phyloP scores from a whole-genome alignment of 1,139 yeast species.

The Trichomonascaceae sp. region DNA sequence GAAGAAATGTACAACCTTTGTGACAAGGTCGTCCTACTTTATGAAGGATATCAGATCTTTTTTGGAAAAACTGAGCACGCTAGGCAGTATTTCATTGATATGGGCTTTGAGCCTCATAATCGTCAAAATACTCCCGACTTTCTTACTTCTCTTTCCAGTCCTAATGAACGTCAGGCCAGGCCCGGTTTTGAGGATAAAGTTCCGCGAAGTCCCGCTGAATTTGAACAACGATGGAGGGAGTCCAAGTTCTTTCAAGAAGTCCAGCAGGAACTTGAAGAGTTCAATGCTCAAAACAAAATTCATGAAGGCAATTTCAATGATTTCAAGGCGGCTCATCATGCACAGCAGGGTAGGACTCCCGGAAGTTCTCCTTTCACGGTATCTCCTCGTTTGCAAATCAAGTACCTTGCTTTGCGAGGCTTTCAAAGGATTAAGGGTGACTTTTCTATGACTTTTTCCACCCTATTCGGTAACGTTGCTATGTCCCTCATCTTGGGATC shows the following conservation, averaged over 20 bases:
- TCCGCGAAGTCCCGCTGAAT: constrained; percentile 53
- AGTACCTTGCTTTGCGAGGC: constrained; percentile 42
- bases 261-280: constrained; percentile 39
- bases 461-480: constrained; percentile 43
- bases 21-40: constrained; percentile 59
- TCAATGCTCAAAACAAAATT: constrained; percentile 27
- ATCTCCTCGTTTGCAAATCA: constrained; percentile 43
- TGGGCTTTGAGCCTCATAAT: constrained; percentile 58
- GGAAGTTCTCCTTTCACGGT: constrained; percentile 42
- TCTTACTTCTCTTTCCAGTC: constrained; percentile 61
- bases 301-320: neutral
- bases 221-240: constrained; percentile 48
- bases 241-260: constrained; percentile 45
- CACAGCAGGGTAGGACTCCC: constrained; percentile 36
- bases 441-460: constrained; percentile 45
- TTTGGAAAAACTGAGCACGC: constrained; percentile 54
- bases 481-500: constrained; percentile 54
- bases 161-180: constrained; percentile 41
- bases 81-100: constrained; percentile 45
- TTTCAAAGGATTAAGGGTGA: constrained; percentile 54
- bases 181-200: constrained; percentile 48
- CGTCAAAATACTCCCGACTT: constrained; percentile 65
- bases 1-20: constrained; percentile 57
- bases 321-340: neutral
- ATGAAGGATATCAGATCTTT: constrained; percentile 53